Base-by-base conservation (phyloP, 768 basidiomycete species). In the Tephrocybe sp. region DNA sequence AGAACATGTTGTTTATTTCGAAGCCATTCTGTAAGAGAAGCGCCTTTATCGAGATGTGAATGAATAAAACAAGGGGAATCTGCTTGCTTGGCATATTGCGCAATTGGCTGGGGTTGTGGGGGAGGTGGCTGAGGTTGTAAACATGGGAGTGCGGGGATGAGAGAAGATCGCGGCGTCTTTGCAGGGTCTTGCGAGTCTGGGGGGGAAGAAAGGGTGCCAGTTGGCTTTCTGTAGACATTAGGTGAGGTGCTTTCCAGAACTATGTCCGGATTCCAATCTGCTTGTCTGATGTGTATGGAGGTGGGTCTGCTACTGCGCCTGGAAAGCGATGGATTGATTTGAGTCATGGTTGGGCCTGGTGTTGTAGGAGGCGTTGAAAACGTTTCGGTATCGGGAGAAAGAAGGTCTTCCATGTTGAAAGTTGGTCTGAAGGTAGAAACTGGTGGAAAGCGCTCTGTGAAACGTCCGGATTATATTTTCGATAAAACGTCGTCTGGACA, bases 31-130 rank as follows among this genome's bases (percentile, higher is more conserved):
- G 82, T 79, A 39, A 93, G 74, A 8, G 89, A 85, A 4, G 83
- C 85, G 36, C 83, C 83, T 61, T 87, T 85, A 67, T 96, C 89
- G 42, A 98, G 86, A 58, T 90, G 83, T 0, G 90, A 93, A 72
- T 98, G 94, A 33, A 98, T 85, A 68, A 94, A 96, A 64, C 92
- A 97, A 9, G 94, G 94, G 0, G 91, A 93, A 39, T 76, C 72
- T 59, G 76, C 69, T 17, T 74, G 62, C 46, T 72, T 68, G 52
- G 50, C 46, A 53, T 51, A 53, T 49, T 53, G 58, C 9, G 44
- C 48, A 30, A 44, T 32, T 48, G 59, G 33, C 44, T 45, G 53
- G 20, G 42, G 45, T 40, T 54, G 54, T 31, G 56, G 45, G 30
- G 57, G 43, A 19, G 39, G 48, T 39, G 56, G 49, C 34, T 59